Conservation (phyloP, 768 basidiomycete species). For the Podaxis pistillaris region DNA sequence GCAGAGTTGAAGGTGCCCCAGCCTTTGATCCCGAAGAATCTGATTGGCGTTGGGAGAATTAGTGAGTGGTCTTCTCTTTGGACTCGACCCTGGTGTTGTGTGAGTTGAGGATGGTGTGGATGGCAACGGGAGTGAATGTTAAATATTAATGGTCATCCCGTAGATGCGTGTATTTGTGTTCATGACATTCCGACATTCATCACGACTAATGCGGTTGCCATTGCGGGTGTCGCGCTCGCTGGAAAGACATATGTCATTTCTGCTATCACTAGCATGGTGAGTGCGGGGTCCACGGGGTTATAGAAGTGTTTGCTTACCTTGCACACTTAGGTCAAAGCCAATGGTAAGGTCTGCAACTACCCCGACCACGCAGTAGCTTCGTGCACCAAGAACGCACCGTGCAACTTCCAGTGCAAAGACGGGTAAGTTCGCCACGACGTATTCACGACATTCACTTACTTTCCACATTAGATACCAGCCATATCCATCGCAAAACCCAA, state of each 20-base stretch:
- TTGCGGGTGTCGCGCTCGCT: constrained; percentile 26
- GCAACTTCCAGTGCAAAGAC: constrained; percentile 44
- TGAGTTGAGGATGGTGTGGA: background rate
- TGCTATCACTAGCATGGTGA: constrained; percentile 35
- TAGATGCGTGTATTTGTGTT: constrained; percentile 45
- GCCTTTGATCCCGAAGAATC: constrained; percentile 19
- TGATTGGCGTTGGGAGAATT: constrained; percentile 30
- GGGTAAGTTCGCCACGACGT: constrained; percentile 30
- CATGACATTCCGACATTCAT: constrained; percentile 36
- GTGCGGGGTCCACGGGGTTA: background rate
- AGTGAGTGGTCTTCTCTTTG: constrained; percentile 18
- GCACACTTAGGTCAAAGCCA: background rate
- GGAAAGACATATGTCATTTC: constrained; percentile 29
- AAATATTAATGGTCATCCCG: too few species aligned
- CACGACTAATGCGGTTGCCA: constrained; percentile 27
- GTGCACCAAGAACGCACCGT: constrained; percentile 36
- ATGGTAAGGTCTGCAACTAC: constrained; percentile 32
- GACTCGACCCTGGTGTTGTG: background rate
- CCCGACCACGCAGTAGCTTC: constrained; percentile 37
- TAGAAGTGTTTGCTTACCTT: background rate
- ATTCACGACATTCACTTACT: background rate
- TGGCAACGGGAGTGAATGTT: background rate
- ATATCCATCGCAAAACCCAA: constrained; percentile 32
- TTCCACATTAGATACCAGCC: constrained; percentile 23
- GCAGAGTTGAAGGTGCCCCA: constrained; percentile 28